Percentiles rank a stretch among this genome's conserved stretches.
Evolutionary conservation across 495 filamentous ascomycete genomes (phyloP).

Genomic region (Tricharina praecox): DNA sequence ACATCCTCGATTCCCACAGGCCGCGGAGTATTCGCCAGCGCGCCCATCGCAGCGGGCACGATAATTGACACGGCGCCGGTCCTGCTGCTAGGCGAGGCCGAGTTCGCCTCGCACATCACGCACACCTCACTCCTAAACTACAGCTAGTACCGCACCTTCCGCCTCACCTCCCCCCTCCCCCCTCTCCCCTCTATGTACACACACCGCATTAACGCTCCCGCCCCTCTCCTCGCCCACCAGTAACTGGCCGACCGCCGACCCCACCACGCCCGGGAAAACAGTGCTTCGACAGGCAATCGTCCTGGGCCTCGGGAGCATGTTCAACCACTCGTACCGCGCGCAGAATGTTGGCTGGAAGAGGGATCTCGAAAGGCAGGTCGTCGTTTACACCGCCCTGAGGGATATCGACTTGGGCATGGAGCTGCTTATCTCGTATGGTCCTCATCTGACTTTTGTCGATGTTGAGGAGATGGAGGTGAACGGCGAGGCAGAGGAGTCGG

Average conservation of each 20-base stretch:
- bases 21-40: constrained; percentile 36
- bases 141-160: constrained; percentile 32
- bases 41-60: constrained; percentile 32
- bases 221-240: not conserved
- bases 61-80: constrained; percentile 38
- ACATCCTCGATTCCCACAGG: constrained; percentile 27
- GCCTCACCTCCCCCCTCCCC: not conserved
- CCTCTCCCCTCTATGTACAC: too few species aligned
- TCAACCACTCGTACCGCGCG: constrained; percentile 36
- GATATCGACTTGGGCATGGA: constrained; percentile 38
- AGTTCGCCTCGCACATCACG: constrained; percentile 33
- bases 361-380: constrained; percentile 30
- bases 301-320: constrained; percentile 40
- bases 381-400: constrained; percentile 36
- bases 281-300: constrained; percentile 35
- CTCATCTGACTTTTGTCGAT: constrained; percentile 37
- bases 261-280: constrained; percentile 25
- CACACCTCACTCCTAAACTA: constrained; percentile 39
- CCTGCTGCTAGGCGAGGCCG: constrained; percentile 32
- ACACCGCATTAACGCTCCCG: too few species aligned
- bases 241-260: constrained; percentile 4
- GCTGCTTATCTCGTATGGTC: constrained; percentile 41
- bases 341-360: constrained; percentile 41
- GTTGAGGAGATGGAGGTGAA: constrained; percentile 10
- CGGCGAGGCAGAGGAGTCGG: constrained; percentile 7